Base-by-base conservation (phyloP, 805 yeast genomes). In the Cyberlindnera americana region DNA sequence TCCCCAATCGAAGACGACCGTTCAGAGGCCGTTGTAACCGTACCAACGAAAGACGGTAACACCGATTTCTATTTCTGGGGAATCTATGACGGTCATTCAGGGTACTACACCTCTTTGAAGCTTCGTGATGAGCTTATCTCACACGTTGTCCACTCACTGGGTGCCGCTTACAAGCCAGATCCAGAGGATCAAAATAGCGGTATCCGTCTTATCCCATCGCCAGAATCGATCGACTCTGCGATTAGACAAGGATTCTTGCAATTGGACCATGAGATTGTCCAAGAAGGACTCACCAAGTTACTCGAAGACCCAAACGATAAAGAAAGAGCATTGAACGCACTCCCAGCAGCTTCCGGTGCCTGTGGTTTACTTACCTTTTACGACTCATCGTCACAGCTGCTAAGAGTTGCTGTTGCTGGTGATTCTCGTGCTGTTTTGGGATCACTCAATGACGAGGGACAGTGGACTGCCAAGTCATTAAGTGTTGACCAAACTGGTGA, bases 11-110 rank as follows among this genome's bases (percentile, higher is more conserved):
- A 93, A 60, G 99, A 93, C 59, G 96, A 87, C 55, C 77, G 93
- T 44, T 76, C 91, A 2, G 98, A 90, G 56, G 83, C 82, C 46
- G 78, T 85, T 25, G 76, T 84, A 8, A 84, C 83, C 40, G 81
- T 81, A 1, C 86, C 89, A 6, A 58, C 73, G 48, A 26, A 40
- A 15, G 69, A 72, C 61, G 53, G 65, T 52, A 49, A 54, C 17
- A 62, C 67, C n/a, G 96, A 91, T 60, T 83, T 96, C 84, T 83
- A 85, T 75, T 88, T 93, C 57, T 93, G 95, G 77, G 96, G 98
- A 5, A 78, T 93, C 0, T 91, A 83, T 59, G 99, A 93, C 62
- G 99, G 99, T 11, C 99, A 93, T 62, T 89, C 95, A 3, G 99
- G 99, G 17, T 89, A 95, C 80, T 85, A 86, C 48, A 93, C 99